These are phyloP conservation scores for Marchantia paleacea DNA, from an alignment of 225 moss, liverwort and hornwort species.

Conservation along the genomic window DNA sequence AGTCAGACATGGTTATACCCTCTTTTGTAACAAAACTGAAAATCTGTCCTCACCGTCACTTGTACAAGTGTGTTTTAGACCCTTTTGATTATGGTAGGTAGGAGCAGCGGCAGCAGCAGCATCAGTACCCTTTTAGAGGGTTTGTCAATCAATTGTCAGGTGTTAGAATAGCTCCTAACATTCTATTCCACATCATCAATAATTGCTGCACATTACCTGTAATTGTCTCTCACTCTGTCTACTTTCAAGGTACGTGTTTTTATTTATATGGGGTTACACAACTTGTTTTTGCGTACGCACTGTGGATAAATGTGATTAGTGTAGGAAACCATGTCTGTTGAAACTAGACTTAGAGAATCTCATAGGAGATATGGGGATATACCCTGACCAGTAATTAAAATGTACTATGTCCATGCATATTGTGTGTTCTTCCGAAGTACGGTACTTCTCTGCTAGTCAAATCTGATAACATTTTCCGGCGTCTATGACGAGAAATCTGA, in stretches of 20 bases:
- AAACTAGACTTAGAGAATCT: too few species aligned
- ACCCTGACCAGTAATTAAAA: too few species aligned
- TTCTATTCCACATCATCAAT: slow-evolving; percentile 40
- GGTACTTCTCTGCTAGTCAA: too few species aligned
- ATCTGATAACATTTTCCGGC: too few species aligned
- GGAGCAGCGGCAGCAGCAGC: slow-evolving; percentile 22
- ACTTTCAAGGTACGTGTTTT: not conserved
- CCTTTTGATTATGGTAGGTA: slow-evolving; percentile 32
- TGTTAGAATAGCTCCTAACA: slow-evolving; percentile 35
- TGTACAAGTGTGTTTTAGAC: slow-evolving; percentile 44
- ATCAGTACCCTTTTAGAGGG: slow-evolving; percentile 25
- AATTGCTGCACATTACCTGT: slow-evolving; percentile 31
- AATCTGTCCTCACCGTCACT: slow-evolving; percentile 30
- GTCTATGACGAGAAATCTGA: too few species aligned
- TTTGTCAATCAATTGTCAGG: slow-evolving; percentile 31
- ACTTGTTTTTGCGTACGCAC: too few species aligned
- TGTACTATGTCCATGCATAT: too few species aligned
- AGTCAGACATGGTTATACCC: slow-evolving; percentile 29
- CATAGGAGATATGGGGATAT: too few species aligned
- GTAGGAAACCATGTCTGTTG: too few species aligned
- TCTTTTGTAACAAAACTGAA: slow-evolving; percentile 48
- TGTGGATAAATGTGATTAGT: too few species aligned
- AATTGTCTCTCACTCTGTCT: not conserved
- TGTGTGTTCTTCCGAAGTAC: too few species aligned
- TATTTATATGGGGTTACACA: not conserved